A percentile compares a stretch with the other conserved stretches of the same genome.
Evolutionary conservation across 768 basidiomycete genomes (phyloP).

Genomic region (Leccinum olivaceopallidum): DNA sequence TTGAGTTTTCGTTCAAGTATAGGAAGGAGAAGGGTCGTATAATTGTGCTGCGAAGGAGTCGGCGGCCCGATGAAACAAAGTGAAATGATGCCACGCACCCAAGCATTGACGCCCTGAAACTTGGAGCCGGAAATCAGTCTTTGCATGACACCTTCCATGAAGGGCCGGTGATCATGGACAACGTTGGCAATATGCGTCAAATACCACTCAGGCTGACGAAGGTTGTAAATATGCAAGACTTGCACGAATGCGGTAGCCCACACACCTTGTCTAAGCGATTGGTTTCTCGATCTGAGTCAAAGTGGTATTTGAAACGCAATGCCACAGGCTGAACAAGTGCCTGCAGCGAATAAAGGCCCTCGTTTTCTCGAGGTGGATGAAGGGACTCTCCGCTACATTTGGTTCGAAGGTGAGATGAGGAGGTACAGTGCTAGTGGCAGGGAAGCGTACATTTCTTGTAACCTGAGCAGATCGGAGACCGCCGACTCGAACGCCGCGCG

Average conservation of each 20-base stretch:
- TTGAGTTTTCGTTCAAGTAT: constrained; percentile 74
- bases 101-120: constrained; percentile 66
- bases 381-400: constrained; percentile 52
- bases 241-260: neutral
- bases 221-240: neutral
- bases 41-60: constrained; percentile 65
- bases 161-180: constrained; percentile 78
- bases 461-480: constrained; percentile 71
- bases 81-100: constrained; percentile 48
- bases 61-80: constrained; percentile 1
- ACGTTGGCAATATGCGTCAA: constrained; percentile 90
- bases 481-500: constrained; percentile 70
- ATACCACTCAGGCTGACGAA: constrained; percentile 90
- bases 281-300: constrained; percentile 82
- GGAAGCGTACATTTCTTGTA: constrained; percentile 74
- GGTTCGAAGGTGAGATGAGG: constrained; percentile 1
- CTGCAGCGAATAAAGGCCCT: constrained; percentile 80
- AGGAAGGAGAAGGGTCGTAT: constrained; percentile 75
- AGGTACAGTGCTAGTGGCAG: neutral
- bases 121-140: constrained; percentile 63
- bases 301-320: constrained; percentile 92
- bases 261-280: constrained; percentile 90
- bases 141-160: constrained; percentile 79
- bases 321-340: constrained; percentile 82
- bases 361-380: constrained; percentile 32